A percentile compares a stretch with the other conserved stretches of the same genome.
phyloP scores from a whole-genome alignment of 2,329 filamentous ascomycete genomes.

The Hymenoscyphus linearis region DNA sequence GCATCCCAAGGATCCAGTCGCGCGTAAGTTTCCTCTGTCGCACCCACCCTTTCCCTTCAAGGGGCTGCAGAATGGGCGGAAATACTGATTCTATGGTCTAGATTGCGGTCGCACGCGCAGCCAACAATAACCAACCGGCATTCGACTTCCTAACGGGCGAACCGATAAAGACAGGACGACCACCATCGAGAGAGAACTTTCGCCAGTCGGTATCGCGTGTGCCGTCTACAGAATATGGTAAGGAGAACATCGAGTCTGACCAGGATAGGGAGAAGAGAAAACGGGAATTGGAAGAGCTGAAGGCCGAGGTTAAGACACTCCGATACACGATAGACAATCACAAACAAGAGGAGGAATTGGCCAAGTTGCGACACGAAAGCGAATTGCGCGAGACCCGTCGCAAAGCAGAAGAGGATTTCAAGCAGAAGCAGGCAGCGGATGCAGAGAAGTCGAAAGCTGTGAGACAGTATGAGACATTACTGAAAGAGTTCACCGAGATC shows the following conservation, averaged over 20 bases:
- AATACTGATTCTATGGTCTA: conserved; percentile 12
- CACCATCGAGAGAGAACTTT: conserved; percentile 24
- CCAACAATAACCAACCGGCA: conserved; percentile 45
- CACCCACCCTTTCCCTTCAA: neutral
- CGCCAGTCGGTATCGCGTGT: conserved; percentile 38
- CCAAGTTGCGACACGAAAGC: conserved; percentile 71
- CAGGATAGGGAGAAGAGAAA: conserved; percentile 22
- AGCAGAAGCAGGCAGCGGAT: conserved; percentile 56
- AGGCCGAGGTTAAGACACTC: conserved; percentile 82
- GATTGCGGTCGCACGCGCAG: conserved; percentile 44
- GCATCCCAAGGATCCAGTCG: conserved; percentile 27
- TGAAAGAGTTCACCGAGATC: conserved; percentile 47
- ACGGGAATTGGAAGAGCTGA: conserved; percentile 65
- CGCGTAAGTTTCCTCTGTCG: conserved; percentile 20
- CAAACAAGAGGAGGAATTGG: conserved; percentile 82
- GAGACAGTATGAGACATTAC: conserved; percentile 45
- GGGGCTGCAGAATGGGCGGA: too few relatives aligned
- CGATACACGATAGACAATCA: conserved; percentile 82
- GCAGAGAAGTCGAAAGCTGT: conserved; percentile 45
- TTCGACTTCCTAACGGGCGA: conserved; percentile 56
- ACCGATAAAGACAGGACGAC: conserved; percentile 34
- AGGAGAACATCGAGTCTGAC: conserved; percentile 39
- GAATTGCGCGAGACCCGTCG: conserved; percentile 76
- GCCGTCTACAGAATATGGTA: conserved; percentile 48
- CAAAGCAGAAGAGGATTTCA: conserved; percentile 81